Base-by-base conservation (phyloP, 2,329 filamentous ascomycete species). In the Colletotrichum eleusines region DNA sequence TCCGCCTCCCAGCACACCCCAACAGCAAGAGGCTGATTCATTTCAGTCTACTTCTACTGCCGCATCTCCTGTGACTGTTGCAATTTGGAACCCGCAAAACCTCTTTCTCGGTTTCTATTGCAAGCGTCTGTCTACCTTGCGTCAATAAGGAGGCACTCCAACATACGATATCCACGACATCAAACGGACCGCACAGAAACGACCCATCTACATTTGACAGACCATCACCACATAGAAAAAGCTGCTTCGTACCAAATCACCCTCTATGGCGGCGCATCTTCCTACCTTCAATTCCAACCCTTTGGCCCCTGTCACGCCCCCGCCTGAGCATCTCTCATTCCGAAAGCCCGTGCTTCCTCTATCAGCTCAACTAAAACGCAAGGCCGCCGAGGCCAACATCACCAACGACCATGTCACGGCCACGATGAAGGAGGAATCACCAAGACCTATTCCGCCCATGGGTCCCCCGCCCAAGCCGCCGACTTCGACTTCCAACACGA, bases 301-400 rank as follows among this genome's bases (percentile, higher is more conserved):
- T 63, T 77, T 81, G 35, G 76, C 79, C 18, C 81, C 81, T 48
- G 78, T 82, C 55, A 82, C 81, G 8, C 81, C 81, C 60, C 80
- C 81, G 8, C 81, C 81, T 42, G 81, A 83, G 44, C 77, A 80
- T 64, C 77, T 78, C 46, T 75, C 77, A 5, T 82, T 83, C 63
- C 70, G 70, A 48, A 61, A 73, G 48, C 69, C 72, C 26, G 64
- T 71, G 18, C 65, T 70, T 44, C 62, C 65, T 20, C 44, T 62
- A 3, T 70, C 60, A 42, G 69, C 71, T 75, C 62, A 67, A 66
- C 57, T 70, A 48, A 71, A 74, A 54, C 73, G 73, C 23, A 73
- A 71, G 62, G 71, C 71, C 58, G 57, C 63, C 35, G 73, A 69
- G 46, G 62, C 64, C 55, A 67, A 66, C 40, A 42, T 62, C 44